A percentile compares a stretch with the other conserved stretches of the same genome.
Conservation (phyloP, 768 basidiomycete genomes). For the Daedaleopsis nitida region DNA sequence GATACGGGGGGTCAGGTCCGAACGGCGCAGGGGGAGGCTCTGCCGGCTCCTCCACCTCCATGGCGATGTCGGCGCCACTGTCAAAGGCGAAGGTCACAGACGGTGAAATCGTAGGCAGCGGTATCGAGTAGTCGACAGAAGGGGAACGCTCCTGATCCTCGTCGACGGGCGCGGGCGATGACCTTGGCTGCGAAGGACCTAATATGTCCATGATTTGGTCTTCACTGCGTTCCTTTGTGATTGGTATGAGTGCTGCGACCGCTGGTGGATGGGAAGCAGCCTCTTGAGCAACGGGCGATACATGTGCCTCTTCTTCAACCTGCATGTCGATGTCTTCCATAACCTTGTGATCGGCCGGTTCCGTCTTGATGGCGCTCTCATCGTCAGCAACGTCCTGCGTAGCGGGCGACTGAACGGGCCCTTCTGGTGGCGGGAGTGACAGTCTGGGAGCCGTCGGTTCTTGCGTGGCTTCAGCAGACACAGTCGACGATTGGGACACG, state of each 20-base stretch:
- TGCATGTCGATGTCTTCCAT: conserved; percentile 12
- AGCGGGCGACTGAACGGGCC: conserved; percentile 19
- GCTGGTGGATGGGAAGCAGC: neutral
- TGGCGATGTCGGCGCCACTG: neutral
- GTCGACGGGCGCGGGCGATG: neutral
- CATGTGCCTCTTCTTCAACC: neutral
- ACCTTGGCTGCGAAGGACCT: neutral
- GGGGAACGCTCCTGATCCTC: conserved; percentile 1
- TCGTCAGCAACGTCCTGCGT: conserved; percentile 2
- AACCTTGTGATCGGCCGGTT: conserved; percentile 10
- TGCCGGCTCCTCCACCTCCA: conserved; percentile 1
- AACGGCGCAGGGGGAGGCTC: neutral
- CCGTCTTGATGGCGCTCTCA: conserved; percentile 7
- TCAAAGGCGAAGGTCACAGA: conserved; percentile 3
- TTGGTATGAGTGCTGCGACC: neutral
- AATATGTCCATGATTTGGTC: conserved; percentile 18
- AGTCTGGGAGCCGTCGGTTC: conserved; percentile 15
- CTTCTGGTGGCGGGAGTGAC: conserved; percentile 23
- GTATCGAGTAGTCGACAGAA: conserved; percentile 15
- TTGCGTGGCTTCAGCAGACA: conserved; percentile 1
- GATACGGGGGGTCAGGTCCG: conserved; percentile 47
- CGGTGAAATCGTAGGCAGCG: conserved; percentile 4
- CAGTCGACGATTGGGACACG: conserved; percentile 1
- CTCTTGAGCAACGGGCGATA: neutral
- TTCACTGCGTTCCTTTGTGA: conserved; percentile 11